Base-by-base conservation (phyloP, 139 green algal species). In the Medakamo hakoo region DNA sequence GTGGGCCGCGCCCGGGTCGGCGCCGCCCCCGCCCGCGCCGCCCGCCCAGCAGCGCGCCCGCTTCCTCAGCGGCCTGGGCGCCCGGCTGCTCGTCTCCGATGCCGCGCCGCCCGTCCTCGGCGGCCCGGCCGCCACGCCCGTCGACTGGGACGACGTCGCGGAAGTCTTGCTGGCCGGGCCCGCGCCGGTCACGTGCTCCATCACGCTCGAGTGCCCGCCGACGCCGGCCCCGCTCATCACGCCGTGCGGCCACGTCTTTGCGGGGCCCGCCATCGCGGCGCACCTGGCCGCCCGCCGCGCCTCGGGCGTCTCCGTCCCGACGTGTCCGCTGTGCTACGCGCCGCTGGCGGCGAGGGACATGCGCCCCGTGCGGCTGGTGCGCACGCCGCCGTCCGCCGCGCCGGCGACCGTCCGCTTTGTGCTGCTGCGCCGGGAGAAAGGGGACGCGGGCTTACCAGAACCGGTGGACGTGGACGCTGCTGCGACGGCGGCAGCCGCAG, bases 201-300 rank as follows among this genome's bases (percentile, higher is more conserved):
- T 52, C 40, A 52, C 40, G 9, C 40, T 52, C 40, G 9, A 9
- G 9, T 9, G 16, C 40, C 73, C 78, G n/a, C 9, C 9, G 9
- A 52, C 40, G 9, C 40, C 23, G 2, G n/a, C 18, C 64, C 81
- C 86, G 2, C 80, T 88, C 66, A 85, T 91, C 66, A 94, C 82
- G 5, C 77, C 79, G 4, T 94, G 86, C 66, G 86, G 86, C 56
- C 86, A 94, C 66, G 66, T 87, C 19, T 90, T 86, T 65, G 78
- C 74, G 27, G 87, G 88, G 62, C 68, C 76, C 30, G 71, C 75
- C 66, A 89, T 91, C 71, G 83, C 88, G 75, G 74, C 77, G 61
- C 81, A 85, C 68, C 71, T 89, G 19, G 62, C 86, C n/a, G 63
- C 66, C 3, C 61, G 58, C 23, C 62, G 71, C 30, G 28, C 3